A percentile compares a stretch with the other conserved stretches of the same genome.
phyloP scores from a whole-genome alignment of 2,329 filamentous ascomycete genomes.

The Colletotrichum camelliae region DNA sequence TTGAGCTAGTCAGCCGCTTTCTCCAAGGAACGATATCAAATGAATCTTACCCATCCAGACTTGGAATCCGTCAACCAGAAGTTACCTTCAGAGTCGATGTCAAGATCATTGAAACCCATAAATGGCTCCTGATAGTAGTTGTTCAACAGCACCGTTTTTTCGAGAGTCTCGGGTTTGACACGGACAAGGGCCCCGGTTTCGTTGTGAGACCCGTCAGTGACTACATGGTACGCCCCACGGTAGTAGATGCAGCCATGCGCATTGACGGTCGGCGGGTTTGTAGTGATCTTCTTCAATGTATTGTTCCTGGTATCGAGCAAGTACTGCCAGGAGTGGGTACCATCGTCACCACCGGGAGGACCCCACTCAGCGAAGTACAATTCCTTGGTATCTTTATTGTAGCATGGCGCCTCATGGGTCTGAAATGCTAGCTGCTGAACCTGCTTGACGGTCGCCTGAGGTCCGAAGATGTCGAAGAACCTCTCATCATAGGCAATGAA shows the following conservation, averaged over 20 bases:
- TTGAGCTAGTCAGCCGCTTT: neutral
- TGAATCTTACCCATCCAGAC: neutral
- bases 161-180: neutral
- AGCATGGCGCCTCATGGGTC: neutral
- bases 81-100: neutral
- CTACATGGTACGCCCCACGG: neutral
- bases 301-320: neutral
- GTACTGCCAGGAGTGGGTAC: conserved; percentile 2
- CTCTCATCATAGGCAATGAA: neutral
- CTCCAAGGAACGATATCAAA: accelerated
- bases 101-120: neutral
- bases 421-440: neutral
- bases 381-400: neutral
- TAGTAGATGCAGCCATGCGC: neutral
- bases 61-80: neutral
- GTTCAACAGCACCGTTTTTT: neutral
- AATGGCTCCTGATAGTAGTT: conserved; percentile 1
- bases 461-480: neutral
- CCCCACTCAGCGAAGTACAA: conserved; percentile 1
- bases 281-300: neutral
- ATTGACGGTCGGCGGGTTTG: neutral
- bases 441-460: neutral
- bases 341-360: neutral
- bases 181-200: neutral
- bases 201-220: neutral